Evolutionary conservation across 192 early-diverging fungal species (phyloP), one percentile per base, ranked within the genome.

Genomic region (Pilaira anomala): DNA sequence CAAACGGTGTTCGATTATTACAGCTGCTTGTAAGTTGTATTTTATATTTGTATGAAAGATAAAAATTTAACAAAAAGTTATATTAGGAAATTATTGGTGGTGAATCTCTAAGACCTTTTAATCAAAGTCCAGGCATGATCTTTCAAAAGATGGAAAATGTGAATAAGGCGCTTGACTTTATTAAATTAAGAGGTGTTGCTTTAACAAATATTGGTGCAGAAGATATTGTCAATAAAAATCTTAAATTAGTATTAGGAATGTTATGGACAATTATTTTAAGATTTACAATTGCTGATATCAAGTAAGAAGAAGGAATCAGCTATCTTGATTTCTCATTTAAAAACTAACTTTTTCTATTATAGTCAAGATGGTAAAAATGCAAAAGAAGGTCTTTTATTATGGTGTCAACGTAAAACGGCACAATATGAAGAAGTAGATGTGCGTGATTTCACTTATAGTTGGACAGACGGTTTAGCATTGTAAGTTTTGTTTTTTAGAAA

Each of bases 191-290:
- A 55, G 90, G 88, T 46, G 90, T 98, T 46, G 75, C 80, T 25
- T 77, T 98, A 33, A 97, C 93, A 54, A 98, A 98, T 76, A 97
- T 97, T 82, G 96, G 96, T 29, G 90, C 93, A 56, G 96, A 98
- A 74, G 96, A 98, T 82, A 97, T 98, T 71, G 94, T 96, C 19
- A 93, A 97, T 72, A 75, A 81, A 7, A 97, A 96, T 78, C 62
- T 74, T 33, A 98, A 97, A 80, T 84, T 98, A 65, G 89, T 94
- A 60, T 78, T 98, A 13, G 96, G 96, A 14, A 85, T 98, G 84
- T 91, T 98, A 62, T 98, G 96, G 96, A 93, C 88, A 7, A 90
- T 98, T 66, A 98, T 98, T 79, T 80, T 98, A 65, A 85, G 96
- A 65, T 98, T 98, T 72, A 91, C 93, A 22, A 98, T 98, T 72